A percentile compares a stretch with the other conserved stretches of the same genome.
Conservation (phyloP, 129 eudicot genomes). For the Helianthus annuus region DNA sequence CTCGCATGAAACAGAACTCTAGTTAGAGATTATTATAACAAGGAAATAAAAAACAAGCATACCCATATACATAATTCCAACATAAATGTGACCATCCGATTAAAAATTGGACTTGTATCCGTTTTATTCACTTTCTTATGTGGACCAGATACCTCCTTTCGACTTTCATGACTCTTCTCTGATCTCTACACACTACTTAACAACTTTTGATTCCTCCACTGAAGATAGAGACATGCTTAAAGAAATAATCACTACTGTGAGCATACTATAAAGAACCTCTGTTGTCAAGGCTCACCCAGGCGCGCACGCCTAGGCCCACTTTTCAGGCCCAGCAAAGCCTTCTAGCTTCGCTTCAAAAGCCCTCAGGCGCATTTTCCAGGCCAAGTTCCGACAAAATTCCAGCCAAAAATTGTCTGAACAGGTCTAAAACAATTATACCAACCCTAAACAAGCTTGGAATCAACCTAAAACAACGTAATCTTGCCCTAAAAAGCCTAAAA, state of each 20-base stretch:
- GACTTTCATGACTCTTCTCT: constrained; percentile 9
- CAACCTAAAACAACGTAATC: too few relatives aligned
- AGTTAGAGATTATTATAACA: constrained; percentile 28
- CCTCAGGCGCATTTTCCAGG: too few relatives aligned
- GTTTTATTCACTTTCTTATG: constrained; percentile 8
- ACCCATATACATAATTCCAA: background rate
- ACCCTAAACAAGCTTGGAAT: too few relatives aligned
- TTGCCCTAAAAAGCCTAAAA: too few relatives aligned
- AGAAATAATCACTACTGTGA: background rate
- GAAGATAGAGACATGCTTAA: background rate
- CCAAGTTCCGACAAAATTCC: too few relatives aligned
- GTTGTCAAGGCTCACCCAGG: too few relatives aligned
- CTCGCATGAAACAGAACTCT: constrained; percentile 30
- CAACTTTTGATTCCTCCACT: constrained; percentile 2
- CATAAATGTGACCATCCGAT: background rate
- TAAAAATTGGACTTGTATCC: constrained; percentile 14
- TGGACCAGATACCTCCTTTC: constrained; percentile 2
- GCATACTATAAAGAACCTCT: background rate
- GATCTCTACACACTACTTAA: constrained; percentile 10
- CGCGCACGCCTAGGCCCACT: too few relatives aligned
- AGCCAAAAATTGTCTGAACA: too few relatives aligned
- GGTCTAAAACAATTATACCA: too few relatives aligned
- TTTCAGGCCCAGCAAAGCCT: too few relatives aligned
- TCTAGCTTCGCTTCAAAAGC: too few relatives aligned
- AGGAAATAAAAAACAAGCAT: constrained; percentile 18